phyloP scores from a whole-genome alignment of 1,139 yeast genomes.

The Diutina siamensis region DNA sequence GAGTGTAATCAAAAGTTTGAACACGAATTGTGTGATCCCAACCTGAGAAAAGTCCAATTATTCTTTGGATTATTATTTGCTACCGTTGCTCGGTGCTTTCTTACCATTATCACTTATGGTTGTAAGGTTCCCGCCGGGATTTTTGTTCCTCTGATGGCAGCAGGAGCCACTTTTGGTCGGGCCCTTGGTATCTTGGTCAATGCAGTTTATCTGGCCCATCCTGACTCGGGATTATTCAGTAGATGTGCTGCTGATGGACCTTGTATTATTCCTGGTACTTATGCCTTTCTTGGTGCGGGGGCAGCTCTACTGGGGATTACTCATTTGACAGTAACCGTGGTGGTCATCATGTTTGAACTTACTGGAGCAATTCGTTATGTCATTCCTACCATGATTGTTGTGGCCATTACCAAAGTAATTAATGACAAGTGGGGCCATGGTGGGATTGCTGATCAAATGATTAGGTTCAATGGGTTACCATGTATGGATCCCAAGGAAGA shows the following conservation, averaged over 20 bases:
- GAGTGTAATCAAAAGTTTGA: slow-evolving; percentile 44
- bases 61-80: slow-evolving; percentile 54
- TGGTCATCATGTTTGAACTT: slow-evolving; percentile 88
- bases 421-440: slow-evolving; percentile 66
- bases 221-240: slow-evolving; percentile 33
- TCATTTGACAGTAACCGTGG: slow-evolving; percentile 83
- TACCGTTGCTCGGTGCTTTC: slow-evolving; percentile 53
- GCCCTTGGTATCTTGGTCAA: slow-evolving; percentile 68
- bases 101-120: slow-evolving; percentile 82
- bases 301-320: slow-evolving; percentile 93
- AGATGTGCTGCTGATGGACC: slow-evolving; percentile 23
- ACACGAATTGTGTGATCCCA: slow-evolving; percentile 35
- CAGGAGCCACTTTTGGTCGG: slow-evolving; percentile 91
- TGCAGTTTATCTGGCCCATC: slow-evolving; percentile 31
- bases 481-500: slow-evolving; percentile 69
- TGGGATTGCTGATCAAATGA: slow-evolving; percentile 95
- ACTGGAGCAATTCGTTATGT: slow-evolving; percentile 89
- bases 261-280: slow-evolving; percentile 85
- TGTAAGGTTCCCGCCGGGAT: slow-evolving; percentile 92
- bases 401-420: slow-evolving; percentile 76
- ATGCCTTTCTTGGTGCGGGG: slow-evolving; percentile 96
- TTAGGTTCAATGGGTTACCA: slow-evolving; percentile 80
- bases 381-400: slow-evolving; percentile 92
- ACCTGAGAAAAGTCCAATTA: slow-evolving; percentile 20
- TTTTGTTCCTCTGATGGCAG: slow-evolving; percentile 94